A percentile compares a stretch with the other conserved stretches of the same genome.
Evolutionary conservation across 345 rosid species (phyloP).

Genomic region (Xanthoceras sorbifolium): DNA sequence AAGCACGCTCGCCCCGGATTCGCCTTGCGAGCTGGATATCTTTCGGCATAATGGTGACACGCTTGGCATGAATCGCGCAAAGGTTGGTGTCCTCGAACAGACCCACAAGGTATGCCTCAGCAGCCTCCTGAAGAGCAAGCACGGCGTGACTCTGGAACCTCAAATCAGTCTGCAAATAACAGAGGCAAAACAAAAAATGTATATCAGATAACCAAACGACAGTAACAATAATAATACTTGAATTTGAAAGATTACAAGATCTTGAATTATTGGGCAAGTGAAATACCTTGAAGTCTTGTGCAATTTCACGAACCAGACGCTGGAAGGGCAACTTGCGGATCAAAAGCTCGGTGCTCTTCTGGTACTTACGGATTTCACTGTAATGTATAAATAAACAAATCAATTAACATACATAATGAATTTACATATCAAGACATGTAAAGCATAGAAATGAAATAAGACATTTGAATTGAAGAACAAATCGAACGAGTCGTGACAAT

Average conservation of each 20-base stretch:
- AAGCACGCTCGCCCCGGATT: constrained; percentile 78
- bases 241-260: neutral
- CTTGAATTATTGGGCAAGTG: too few relatives aligned
- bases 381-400: neutral
- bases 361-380: constrained; percentile 65
- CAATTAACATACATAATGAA: neutral
- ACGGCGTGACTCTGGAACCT: constrained; percentile 84
- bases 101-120: constrained; percentile 72
- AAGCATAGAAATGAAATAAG: neutral
- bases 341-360: constrained; percentile 73
- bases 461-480: neutral
- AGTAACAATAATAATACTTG: neutral
- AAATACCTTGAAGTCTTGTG: constrained; percentile 58
- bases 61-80: constrained; percentile 68
- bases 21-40: constrained; percentile 67
- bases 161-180: constrained; percentile 48
- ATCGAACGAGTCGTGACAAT: neutral
- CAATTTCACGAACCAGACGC: constrained; percentile 76
- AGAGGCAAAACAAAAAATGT: neutral
- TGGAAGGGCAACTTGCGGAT: constrained; percentile 74
- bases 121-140: constrained; percentile 73
- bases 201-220: neutral
- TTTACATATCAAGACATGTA: too few relatives aligned
- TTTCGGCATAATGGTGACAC: constrained; percentile 76
- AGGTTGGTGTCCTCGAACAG: constrained; percentile 71